These are phyloP conservation scores for Golubevia pallescens DNA, from an alignment of 1,284 basidiomycete genomes.

Conservation along the genomic window DNA sequence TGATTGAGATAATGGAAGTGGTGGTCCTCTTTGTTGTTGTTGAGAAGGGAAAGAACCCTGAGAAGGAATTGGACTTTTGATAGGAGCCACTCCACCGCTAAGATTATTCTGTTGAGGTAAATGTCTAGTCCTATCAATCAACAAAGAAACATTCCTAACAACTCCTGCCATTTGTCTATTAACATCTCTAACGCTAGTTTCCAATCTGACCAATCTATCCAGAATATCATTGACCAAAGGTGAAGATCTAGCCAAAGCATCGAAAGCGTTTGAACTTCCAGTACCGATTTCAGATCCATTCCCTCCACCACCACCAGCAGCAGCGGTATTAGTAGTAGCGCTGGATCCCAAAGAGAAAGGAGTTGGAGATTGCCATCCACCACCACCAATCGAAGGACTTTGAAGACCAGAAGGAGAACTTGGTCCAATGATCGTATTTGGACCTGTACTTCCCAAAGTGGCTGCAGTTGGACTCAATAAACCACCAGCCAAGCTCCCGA, in stretches of 20 bases:
- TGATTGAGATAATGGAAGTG: constrained; percentile 1
- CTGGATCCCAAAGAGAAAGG: not conserved
- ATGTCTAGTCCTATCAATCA: constrained; percentile 71
- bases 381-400: not conserved
- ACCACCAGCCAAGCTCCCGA: not conserved
- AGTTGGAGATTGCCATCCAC: not conserved
- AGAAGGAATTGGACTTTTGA: not conserved
- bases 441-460: not conserved
- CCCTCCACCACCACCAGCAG: not conserved
- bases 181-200: constrained; percentile 75
- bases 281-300: not conserved
- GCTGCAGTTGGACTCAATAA: not conserved
- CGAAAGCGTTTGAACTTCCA: constrained; percentile 67
- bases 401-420: not conserved
- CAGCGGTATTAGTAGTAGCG: not conserved
- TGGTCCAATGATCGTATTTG: not conserved
- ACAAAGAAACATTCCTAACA: constrained; percentile 76
- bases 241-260: constrained; percentile 75
- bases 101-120: constrained; percentile 7
- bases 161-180: constrained; percentile 77
- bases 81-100: not conserved
- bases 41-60: constrained; percentile 14
- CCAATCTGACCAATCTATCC: constrained; percentile 76
- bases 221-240: constrained; percentile 77
- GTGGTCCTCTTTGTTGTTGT: constrained; percentile 14